Conservation (phyloP, 108 stramenopile genomes). For the Schizochytrium sp. region DNA sequence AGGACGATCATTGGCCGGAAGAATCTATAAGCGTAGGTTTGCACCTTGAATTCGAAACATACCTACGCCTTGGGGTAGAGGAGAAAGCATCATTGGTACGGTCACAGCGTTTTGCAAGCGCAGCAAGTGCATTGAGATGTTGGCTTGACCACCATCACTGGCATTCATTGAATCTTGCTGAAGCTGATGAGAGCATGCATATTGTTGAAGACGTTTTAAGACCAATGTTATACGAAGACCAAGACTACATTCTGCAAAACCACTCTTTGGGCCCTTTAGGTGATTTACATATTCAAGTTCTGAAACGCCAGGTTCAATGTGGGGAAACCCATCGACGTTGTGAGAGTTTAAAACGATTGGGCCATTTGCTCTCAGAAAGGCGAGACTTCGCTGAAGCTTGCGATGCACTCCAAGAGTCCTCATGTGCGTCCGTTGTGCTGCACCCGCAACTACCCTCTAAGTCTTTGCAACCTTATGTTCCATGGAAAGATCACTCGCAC, state of each 20-base stretch:
- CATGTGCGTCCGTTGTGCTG: neutral
- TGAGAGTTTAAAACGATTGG: neutral
- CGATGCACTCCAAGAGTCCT: neutral
- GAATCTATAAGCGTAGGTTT: neutral
- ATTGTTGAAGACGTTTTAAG: neutral
- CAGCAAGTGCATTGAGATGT: neutral
- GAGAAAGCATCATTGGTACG: neutral
- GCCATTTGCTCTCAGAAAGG: neutral
- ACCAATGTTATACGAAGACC: neutral
- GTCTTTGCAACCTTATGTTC: neutral
- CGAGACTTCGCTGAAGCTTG: neutral
- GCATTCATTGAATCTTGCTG: neutral
- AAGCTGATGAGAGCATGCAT: neutral
- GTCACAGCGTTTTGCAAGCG: neutral
- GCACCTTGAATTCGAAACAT: neutral
- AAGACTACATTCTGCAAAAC: neutral
- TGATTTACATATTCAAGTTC: neutral
- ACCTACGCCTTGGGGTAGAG: neutral
- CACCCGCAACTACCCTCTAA: neutral
- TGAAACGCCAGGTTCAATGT: neutral
- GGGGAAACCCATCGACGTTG: neutral
- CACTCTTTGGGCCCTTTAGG: neutral
- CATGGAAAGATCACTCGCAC: conserved; percentile 5
- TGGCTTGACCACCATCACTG: neutral
- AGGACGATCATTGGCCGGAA: neutral